These are phyloP conservation scores for Logfia minima DNA, from an alignment of 129 eudicot species.

Conservation along the genomic window DNA sequence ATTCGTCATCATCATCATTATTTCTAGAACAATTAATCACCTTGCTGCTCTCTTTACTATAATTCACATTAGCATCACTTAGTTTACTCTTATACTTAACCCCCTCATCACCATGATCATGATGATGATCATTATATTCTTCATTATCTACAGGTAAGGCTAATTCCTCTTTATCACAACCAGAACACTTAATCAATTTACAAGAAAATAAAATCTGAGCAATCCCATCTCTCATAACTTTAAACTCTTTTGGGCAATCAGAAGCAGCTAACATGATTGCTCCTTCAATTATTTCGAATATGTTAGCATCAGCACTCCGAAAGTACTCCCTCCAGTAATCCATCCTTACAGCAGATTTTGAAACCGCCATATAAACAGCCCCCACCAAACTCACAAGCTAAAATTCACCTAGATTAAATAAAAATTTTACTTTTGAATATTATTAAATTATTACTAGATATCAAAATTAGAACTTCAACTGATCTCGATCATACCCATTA, in stretches of 20 bases:
- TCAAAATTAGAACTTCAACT: constrained; percentile 12
- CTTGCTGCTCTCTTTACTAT: constrained; percentile 40
- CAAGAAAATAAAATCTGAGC: constrained; percentile 71
- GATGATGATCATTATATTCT: constrained; percentile 33
- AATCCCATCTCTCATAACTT: constrained; percentile 59
- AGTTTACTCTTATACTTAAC: constrained; percentile 21
- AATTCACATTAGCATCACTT: constrained; percentile 20
- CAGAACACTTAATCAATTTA: constrained; percentile 58
- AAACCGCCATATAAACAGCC: constrained; percentile 26
- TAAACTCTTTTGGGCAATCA: constrained; percentile 78
- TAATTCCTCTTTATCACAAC: constrained; percentile 55
- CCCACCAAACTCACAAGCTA: neutral
- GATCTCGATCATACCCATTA: constrained; percentile 2
- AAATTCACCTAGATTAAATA: constrained; percentile 37
- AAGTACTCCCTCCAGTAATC: constrained; percentile 85
- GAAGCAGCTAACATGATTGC: constrained; percentile 82
- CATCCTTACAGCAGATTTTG: constrained; percentile 36
- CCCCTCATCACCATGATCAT: constrained; percentile 18
- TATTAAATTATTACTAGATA: neutral
- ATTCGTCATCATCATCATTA: constrained; percentile 28
- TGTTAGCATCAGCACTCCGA: constrained; percentile 51
- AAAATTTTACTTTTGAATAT: neutral
- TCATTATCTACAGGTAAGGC: constrained; percentile 39
- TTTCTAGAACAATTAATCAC: constrained; percentile 32
- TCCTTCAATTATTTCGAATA: constrained; percentile 68